Percentiles rank a stretch among this genome's conserved stretches.
These are phyloP conservation scores for Penicillium arizonense DNA, from an alignment of 495 filamentous ascomycete species.

Conservation along the genomic window DNA sequence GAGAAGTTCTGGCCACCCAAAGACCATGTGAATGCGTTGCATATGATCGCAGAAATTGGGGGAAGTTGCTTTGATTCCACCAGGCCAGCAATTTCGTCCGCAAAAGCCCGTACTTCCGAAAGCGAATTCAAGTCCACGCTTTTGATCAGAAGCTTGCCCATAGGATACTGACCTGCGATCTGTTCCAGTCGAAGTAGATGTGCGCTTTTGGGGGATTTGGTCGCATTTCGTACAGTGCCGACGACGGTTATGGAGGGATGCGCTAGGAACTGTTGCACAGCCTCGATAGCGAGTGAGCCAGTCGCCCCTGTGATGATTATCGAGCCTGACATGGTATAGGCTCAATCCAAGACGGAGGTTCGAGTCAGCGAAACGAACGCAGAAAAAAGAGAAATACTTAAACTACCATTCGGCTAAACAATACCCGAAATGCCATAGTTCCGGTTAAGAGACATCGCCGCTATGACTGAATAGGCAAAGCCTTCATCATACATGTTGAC, in stretches of 20 bases:
- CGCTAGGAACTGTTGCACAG: constrained; percentile 31
- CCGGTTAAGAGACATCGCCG: no score
- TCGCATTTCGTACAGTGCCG: constrained; percentile 41
- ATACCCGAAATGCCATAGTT: no score
- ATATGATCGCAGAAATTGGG: constrained; percentile 41
- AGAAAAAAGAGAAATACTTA: no score
- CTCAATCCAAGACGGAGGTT: neutral
- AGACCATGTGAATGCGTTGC: constrained; percentile 41
- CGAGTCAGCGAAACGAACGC: neutral
- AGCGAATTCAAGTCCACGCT: constrained; percentile 39
- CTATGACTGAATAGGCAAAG: no score
- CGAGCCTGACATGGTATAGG: constrained; percentile 22
- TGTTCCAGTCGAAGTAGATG: constrained; percentile 2
- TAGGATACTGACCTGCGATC: neutral
- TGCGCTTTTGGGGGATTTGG: neutral
- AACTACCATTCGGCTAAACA: no score
- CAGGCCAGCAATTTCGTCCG: constrained; percentile 17
- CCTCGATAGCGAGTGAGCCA: constrained; percentile 35
- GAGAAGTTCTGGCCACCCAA: constrained; percentile 12
- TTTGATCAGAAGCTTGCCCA: constrained; percentile 25
- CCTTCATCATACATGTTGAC: no score
- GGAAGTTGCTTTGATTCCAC: constrained; percentile 38
- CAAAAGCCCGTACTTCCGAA: constrained; percentile 33
- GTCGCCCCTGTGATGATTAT: constrained; percentile 49
- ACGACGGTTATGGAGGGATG: constrained; percentile 34